Evolutionary conservation across 257 asterid genomes (phyloP).

Genomic region (Plantago elongata): DNA sequence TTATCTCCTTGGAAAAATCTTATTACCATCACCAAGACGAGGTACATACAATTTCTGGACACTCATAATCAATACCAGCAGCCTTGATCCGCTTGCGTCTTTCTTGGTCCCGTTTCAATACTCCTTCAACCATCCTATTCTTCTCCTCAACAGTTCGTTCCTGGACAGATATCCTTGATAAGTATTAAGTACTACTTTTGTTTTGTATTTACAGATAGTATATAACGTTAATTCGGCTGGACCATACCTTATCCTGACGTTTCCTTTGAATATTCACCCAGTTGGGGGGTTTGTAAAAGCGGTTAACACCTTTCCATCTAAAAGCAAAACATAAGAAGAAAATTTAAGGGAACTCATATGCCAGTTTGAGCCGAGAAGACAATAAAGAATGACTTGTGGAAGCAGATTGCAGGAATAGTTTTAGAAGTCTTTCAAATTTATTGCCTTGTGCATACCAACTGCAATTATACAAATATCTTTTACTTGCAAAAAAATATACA

Average conservation of each 20-base stretch:
- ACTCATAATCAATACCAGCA: constrained; percentile 79
- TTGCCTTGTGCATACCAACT: too few species aligned
- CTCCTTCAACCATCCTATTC: constrained; percentile 50
- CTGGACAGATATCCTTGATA: constrained; percentile 25
- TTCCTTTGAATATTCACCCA: constrained; percentile 72
- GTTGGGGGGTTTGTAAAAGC: constrained; percentile 52
- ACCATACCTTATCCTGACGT: constrained; percentile 70
- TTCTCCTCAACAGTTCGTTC: constrained; percentile 66
- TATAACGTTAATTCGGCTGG: background rate
- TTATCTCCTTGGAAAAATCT: background rate
- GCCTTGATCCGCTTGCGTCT: constrained; percentile 75
- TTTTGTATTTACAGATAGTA: background rate
- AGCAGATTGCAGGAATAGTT: too few species aligned
- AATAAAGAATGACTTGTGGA: too few species aligned
- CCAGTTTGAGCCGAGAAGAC: too few species aligned
- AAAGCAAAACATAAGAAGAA: background rate
- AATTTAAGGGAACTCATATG: too few species aligned
- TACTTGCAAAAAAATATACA: too few species aligned
- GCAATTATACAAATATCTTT: too few species aligned
- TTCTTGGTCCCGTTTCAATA: constrained; percentile 58
- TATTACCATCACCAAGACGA: too few species aligned
- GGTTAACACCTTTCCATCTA: constrained; percentile 81
- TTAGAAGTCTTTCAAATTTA: too few species aligned
- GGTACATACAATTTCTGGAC: constrained; percentile 75
- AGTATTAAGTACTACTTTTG: constrained; percentile 1